Conservation (phyloP, 108 stramenopile genomes). For the Aureococcus anophagefferens region DNA sequence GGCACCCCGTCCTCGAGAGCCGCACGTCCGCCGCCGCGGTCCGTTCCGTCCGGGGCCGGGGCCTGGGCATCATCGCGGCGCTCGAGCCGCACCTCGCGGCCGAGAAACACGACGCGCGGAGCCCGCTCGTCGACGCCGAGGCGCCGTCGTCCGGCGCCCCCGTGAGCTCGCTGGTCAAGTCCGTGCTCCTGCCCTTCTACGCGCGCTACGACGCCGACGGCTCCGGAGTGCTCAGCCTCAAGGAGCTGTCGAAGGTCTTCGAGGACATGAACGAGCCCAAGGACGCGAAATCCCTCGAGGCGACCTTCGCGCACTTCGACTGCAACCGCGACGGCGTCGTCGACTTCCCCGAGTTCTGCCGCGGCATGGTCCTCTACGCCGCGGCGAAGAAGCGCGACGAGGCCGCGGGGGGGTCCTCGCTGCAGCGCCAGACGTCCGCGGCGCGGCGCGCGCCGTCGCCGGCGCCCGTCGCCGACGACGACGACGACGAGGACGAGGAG, state of each 20-base stretch:
- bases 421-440: not conserved
- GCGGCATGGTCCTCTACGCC: not conserved
- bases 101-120: not conserved
- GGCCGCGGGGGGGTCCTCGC: not conserved
- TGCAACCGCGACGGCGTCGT: not conserved
- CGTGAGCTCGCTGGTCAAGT: conserved; percentile 22
- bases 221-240: conserved; percentile 52
- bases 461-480: conserved; percentile 45
- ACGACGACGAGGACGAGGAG: conserved; percentile 39
- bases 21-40: not conserved
- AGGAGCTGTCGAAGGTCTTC: no score
- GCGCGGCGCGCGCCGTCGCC: conserved; percentile 6
- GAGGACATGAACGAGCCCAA: not conserved
- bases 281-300: not conserved
- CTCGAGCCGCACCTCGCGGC: not conserved
- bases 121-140: no score
- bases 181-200: conserved; percentile 67
- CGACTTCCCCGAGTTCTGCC: conserved; percentile 4
- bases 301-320: conserved; percentile 1
- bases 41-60: not conserved
- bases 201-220: conserved; percentile 61
- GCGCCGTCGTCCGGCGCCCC: not conserved
- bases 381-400: not conserved
- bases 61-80: not conserved
- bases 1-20: no score